Conservation (phyloP, 257 asterid species). For the Leonotis leonurus region DNA sequence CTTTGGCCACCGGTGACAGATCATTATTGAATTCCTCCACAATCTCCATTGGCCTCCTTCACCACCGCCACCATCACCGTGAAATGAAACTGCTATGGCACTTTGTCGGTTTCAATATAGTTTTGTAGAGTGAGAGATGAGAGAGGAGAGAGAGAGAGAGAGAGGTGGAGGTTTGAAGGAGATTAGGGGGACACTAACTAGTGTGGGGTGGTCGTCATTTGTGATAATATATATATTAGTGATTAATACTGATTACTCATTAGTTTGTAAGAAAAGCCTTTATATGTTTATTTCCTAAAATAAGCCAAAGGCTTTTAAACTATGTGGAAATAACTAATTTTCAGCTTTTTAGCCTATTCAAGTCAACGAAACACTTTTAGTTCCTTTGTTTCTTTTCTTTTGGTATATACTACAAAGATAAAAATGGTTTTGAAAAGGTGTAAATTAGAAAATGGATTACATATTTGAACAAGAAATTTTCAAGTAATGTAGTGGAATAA, state of each 20-base stretch:
- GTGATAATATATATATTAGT: conserved; percentile 16
- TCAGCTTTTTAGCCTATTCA: neutral
- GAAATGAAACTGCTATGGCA: neutral
- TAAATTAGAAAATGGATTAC: too few species aligned
- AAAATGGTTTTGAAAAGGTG: too few species aligned
- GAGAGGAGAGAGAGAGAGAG: conserved; percentile 15
- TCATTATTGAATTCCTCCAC: conserved; percentile 19
- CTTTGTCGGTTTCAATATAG: neutral
- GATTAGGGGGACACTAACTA: conserved; percentile 17
- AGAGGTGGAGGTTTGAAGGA: conserved; percentile 24
- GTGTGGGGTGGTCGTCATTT: conserved; percentile 34
- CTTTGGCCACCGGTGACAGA: conserved; percentile 32
- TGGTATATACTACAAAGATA: neutral
- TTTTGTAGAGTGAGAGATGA: conserved; percentile 10
- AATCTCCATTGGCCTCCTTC: conserved; percentile 29
- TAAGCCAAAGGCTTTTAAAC: neutral
- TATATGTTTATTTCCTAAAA: neutral
- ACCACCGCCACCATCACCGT: conserved; percentile 38
- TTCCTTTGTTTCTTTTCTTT: neutral
- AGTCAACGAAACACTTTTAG: neutral
- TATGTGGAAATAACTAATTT: neutral
- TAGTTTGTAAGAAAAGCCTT: neutral
- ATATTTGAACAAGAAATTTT: too few species aligned
- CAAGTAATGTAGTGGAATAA: too few species aligned
- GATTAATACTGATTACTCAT: too few species aligned